Evolutionary conservation across 441 rosid species (phyloP).

Genomic region (Brassica balearica): DNA sequence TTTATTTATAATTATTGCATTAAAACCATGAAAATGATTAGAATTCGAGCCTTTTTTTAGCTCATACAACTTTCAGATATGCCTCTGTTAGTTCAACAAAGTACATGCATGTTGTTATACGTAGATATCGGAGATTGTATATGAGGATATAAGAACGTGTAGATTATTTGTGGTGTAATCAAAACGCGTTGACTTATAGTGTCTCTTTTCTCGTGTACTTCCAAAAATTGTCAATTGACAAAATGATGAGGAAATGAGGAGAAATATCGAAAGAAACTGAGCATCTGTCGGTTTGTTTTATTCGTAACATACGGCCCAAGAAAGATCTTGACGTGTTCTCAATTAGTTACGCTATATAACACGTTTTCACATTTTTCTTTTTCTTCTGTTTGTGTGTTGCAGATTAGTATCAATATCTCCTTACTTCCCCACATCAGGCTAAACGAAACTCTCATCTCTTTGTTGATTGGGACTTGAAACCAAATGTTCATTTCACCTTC

Average conservation of each 20-base stretch:
- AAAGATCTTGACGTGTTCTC: background rate
- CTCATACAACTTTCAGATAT: background rate
- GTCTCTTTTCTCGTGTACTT: background rate
- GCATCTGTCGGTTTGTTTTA: background rate
- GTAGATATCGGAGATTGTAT: conserved; percentile 10
- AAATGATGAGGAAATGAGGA: background rate
- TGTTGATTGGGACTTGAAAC: conserved; percentile 22
- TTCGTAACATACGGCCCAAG: conserved; percentile 4
- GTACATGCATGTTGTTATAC: conserved; percentile 18
- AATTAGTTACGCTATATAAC: conserved; percentile 9
- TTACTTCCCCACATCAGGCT: conserved; percentile 34
- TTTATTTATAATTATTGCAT: too few relatives aligned
- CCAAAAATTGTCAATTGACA: conserved; percentile 6
- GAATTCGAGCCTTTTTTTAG: background rate
- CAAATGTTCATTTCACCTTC: conserved; percentile 10
- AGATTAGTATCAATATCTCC: conserved; percentile 43
- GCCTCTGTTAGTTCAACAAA: conserved; percentile 24
- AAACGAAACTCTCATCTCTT: background rate
- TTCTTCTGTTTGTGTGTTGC: conserved; percentile 15
- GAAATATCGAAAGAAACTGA: background rate
- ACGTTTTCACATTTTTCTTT: conserved; percentile 19
- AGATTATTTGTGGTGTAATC: background rate
- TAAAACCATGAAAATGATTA: background rate
- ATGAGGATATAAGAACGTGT: background rate
- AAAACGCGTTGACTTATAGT: conserved; percentile 23